Evolutionary conservation across 768 basidiomycete genomes (phyloP), one percentile per base, ranked within the genome.

Genomic region (Termitomyces sp.): DNA sequence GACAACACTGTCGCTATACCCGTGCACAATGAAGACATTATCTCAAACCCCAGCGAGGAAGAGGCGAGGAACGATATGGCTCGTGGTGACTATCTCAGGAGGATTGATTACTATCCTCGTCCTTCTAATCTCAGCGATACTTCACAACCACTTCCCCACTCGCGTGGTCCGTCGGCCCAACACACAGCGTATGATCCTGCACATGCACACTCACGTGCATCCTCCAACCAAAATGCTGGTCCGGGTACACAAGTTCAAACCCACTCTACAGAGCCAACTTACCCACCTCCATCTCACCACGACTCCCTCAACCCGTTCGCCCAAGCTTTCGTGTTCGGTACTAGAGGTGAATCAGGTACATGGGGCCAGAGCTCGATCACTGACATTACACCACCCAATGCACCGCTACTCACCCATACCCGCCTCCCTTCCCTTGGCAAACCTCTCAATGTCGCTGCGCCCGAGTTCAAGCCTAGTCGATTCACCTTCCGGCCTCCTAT

Each of bases 1-100:
- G 74, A 79, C 26, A 80, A 73, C 56, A 72, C 78, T 0, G 66
- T 81, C 46, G 67, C 76, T 36, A 66, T 72, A 26, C 67, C 60
- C 18, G 64, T 26, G 18, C 76, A 80, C 12, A 46, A 58, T 6
- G 82, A 85, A 52, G 92, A 94, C 62, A 76, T 92, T 61, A 82
- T 91, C 29, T 93, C 92, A 34, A 94, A 94, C 69, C 92, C 92
- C 1, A 92, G 90, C 63, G 92, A 94, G 59, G 91, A 93, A 65
- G 85, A 47, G 14, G 20, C 79, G 20, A 67, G 69, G n/a, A 66
- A 71, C n/a, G 43, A 53, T 20, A 16, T 53, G 43, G 44, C 52
- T 62, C 73, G 61, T 59, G 72, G 65, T 61, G 76, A 78, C 29
- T 83, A 81, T 63, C 69, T 80, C 6, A 78, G 76, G 26, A 52